Evolutionary conservation across 495 filamentous ascomycete species (phyloP), one percentile per base, ranked within the genome.

Genomic region (Xylaria bambusicola): DNA sequence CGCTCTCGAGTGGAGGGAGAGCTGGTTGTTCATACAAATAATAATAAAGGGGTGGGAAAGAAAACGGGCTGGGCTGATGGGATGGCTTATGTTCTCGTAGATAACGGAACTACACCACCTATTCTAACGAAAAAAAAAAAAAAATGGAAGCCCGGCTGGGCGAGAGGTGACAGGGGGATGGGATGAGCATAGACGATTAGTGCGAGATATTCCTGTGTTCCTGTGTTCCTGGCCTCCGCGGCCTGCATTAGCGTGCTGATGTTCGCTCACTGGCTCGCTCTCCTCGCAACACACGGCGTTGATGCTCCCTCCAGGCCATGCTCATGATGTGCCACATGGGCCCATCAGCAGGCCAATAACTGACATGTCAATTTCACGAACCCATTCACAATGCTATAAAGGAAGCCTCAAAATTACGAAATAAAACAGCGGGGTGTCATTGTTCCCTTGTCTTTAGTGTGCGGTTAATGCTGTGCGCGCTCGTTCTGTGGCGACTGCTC

Each of bases 191-290:
- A n/a, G n/a, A n/a, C n/a, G n/a, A n/a, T n/a, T n/a, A n/a, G n/a
- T n/a, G n/a, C n/a, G n/a, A n/a, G n/a, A n/a, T n/a, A n/a, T n/a
- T n/a, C n/a, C n/a, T 49, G 35, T 24, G 35, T 27, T 47, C 12
- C 47, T 56, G 55, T 57, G 49, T 52, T 40, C 45, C 55, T 49
- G 15, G 33, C 46, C 56, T 58, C 56, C 56, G 46, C 46, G 26
- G 47, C 31, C 47, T 35, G 56, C 56, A 58, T 58, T 58, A 58
- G 56, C 47, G 52, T 47, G 52, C 38, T 42, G 23, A 54, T 54
- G 52, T 0, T 21, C 45, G 2, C 33, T 21, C n/a, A n/a, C n/a
- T n/a, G n/a, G n/a, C n/a, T 41, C 38, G 3, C 10, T 41, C 41
- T 44, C 17, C 1, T 21, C 29, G 20, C 41, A 27, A 46, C 41